Base-by-base conservation (phyloP, 2,329 filamentous ascomycete species). In the Cladosporium cucumerinum region DNA sequence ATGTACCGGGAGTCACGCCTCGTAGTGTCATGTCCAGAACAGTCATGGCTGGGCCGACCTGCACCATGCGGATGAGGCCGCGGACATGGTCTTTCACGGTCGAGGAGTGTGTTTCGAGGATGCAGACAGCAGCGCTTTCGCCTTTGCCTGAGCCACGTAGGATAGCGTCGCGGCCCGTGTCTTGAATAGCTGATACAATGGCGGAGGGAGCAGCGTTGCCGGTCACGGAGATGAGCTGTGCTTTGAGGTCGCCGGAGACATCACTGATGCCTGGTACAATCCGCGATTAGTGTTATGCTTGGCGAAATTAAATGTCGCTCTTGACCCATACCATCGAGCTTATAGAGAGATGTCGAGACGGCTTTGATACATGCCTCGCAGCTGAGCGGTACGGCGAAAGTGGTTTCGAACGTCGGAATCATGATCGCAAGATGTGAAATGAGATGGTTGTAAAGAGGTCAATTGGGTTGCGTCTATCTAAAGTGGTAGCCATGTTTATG, bases 331-430 rank as follows among this genome's bases (percentile, higher is more conserved):
- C 86, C 87, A 73, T 87, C 83, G 51, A 98, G 81, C 74, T 89
- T 87, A 77, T 89, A 86, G 59, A 98, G 81, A 57, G 92, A 88
- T 68, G 86, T 85, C 73, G 92, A 92, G 76, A 99, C 88, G 73
- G 92, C 89, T 78, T 93, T 89, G 77, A 97, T 87, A 81, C 95
- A 98, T 74, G 85, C 83, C 72, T 96, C 89, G 81, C 95, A 98
- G 79, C 89, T 92, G 83, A 98, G 89, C 63, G 93, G 93, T 71
- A 98, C 95, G 69, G 94, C 93, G 78, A 98, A 98, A 69, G 94
- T 89, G 67, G 94, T 96, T 90, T 98, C 75, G 67, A 78, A 78
- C 8, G 73, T 66, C 39, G 76, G 76, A 58, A 78, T 76, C 69
- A 73, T 76, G 66, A 66, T 63, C 25, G 43, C 30, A n/a, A 43